Base-by-base conservation (phyloP, 805 yeast species). In the Kazachstania africana region DNA sequence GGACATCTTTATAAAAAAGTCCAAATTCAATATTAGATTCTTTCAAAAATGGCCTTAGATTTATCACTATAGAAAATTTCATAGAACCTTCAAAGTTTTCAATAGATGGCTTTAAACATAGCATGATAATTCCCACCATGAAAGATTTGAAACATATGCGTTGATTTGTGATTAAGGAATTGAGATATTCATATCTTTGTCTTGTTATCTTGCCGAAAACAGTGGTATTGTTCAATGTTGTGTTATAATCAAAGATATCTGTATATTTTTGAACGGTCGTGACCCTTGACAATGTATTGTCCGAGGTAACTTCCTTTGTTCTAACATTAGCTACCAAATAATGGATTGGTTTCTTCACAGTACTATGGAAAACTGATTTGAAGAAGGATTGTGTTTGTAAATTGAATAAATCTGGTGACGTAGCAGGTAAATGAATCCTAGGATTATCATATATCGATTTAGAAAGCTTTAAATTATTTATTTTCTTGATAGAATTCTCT, bases 351-450 rank as follows among this genome's bases (percentile, higher is more conserved):
- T 48, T 50, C 27, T 44, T 50, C 9, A 49, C 36, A 2, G 50
- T 36, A 25, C 41, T 40, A 16, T 35, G 32, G 28, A 40, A 50
- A 6, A 51, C 28, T 2, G 47, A 38, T 36, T 48, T 46, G 30
- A 50, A 43, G 26, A 49, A 42, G 4, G 53, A 45, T 30, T 45
- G 51, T 9, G 53, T 42, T 35, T 48, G 54, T 18, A 44, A 35
- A 27, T 44, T 40, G 16, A 50, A 40, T 18, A 46, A 26, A 27
- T 47, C 47, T 12, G 42, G 38, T 4, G 44, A 42, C 18, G 35
- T 36, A 6, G 53, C 50, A 8, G 55, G 53, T 20, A 50, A 24
- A 19, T 39, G 48, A 10, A 46, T 31, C 24, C 38, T 43, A 10
- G 49, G 44, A 25, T 45, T 47, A 22, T 46, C 50, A 28, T 38